These are phyloP conservation scores for Phalaenopsis aphrodite DNA, from an alignment of 106 monocot species.

Conservation along the genomic window DNA sequence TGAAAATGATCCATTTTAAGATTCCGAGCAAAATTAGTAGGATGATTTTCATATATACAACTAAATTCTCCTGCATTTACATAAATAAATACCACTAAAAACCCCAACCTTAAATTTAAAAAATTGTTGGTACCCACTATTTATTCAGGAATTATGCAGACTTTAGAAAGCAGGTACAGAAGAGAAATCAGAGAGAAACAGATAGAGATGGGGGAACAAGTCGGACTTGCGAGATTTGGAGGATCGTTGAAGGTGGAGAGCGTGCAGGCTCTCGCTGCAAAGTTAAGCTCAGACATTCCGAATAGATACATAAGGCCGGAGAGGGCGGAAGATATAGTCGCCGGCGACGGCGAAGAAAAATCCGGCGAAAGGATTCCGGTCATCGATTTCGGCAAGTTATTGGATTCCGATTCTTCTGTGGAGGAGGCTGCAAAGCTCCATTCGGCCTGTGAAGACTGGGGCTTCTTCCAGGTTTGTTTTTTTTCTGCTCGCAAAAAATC, in stretches of 20 bases:
- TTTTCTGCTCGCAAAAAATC: too few relatives aligned
- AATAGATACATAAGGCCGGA: constrained; percentile 37
- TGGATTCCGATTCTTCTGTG: constrained; percentile 13
- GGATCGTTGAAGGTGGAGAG: constrained; percentile 16
- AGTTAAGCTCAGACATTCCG: constrained; percentile 11
- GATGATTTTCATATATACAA: too few relatives aligned
- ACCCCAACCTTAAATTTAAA: too few relatives aligned
- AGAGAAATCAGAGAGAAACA: background rate
- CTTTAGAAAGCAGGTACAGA: too few relatives aligned
- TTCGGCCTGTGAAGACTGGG: constrained; percentile 39
- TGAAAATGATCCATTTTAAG: too few relatives aligned
- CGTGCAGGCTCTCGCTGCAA: constrained; percentile 32
- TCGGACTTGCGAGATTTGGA: constrained; percentile 2
- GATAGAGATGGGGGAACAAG: background rate
- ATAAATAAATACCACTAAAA: too few relatives aligned
- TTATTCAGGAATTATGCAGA: too few relatives aligned
- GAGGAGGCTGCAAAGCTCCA: constrained; percentile 34
- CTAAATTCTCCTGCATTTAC: too few relatives aligned
- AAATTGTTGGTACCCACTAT: too few relatives aligned
- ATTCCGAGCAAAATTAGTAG: too few relatives aligned
- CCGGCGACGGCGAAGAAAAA: background rate
- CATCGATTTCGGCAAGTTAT: constrained; percentile 33
- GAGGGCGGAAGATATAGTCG: constrained; percentile 1
- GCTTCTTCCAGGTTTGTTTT: constrained; percentile 47
- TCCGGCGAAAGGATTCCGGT: constrained; percentile 19